Base-by-base conservation (phyloP, 2,329 filamentous ascomycete genomes). In the Thelonectria rubi region DNA sequence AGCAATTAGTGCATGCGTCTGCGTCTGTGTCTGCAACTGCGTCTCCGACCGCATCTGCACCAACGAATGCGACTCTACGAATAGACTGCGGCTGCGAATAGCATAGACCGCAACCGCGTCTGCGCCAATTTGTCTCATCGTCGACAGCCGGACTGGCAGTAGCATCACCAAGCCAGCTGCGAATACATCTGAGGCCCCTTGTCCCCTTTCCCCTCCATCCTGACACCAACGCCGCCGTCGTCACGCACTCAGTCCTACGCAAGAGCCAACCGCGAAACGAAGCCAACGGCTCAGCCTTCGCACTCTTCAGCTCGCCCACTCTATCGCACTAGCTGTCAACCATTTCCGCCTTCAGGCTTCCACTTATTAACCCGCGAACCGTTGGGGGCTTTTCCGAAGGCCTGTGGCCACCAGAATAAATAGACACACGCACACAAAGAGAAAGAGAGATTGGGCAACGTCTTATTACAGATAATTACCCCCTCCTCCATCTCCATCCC, bases 181-280 rank as follows among this genome's bases (percentile, higher is more conserved):
- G 14, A 11, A 51, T 52, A 63, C 57, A 62, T 56, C 60, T 62
- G 63, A 62, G 60, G 63, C 60, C 55, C 55, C 51, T 58, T 48
- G 26, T 39, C 55, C 26, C 49, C 39, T 47, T 30, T 32, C 26
- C 32, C 39, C 42, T 11, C 32, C 15, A 55, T 47, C 51, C 51
- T 55, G 58, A 51, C 46, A 60, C 52, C 51, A 39, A 55, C 58
- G 45, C 58, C 45, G 46, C 52, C 58, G 51, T 60, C 40, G 57
- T 60, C 51, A 43, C 45, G 51, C 26, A 59, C n/a, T 8, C 45
- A 20, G 48, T 42, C 20, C 54, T 21, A 24, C 45, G 37, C 46
- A 43, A 17, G 53, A 56, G 53, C 39, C 54, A 51, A 18, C 21
- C 21, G 24, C 34, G 20, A 24, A 50, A n/a, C 40, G 12, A 34